Conservation (phyloP, 352 stramenopile species). For the Phytopythium chamaehyphon region DNA sequence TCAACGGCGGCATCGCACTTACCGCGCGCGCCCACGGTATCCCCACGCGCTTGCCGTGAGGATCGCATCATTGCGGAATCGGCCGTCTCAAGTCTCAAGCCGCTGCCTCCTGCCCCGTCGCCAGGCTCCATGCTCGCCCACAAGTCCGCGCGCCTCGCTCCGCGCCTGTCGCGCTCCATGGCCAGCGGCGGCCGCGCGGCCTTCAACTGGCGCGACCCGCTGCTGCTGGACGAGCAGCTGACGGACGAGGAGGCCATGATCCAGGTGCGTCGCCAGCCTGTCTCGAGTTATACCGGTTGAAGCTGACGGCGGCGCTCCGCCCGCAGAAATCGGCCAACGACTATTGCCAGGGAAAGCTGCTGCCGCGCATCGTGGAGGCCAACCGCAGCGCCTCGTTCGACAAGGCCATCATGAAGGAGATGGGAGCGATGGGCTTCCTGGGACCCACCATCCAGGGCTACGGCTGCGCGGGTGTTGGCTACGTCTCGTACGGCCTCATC, state of each 20-base stretch:
- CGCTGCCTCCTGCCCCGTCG: conserved; percentile 2
- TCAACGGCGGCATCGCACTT: neutral
- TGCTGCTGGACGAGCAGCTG: conserved; percentile 71
- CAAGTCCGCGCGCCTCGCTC: conserved; percentile 19
- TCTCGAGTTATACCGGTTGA: neutral
- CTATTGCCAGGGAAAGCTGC: conserved; percentile 94
- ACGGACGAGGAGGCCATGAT: conserved; percentile 92
- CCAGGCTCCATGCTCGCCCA: conserved; percentile 15
- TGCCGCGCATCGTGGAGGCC: conserved; percentile 91
- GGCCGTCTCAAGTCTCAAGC: conserved; percentile 17
- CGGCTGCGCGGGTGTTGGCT: conserved; percentile 92
- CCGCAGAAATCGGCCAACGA: conserved; percentile 85
- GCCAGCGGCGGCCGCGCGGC: conserved; percentile 40
- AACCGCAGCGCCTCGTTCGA: conserved; percentile 96
- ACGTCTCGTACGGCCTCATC: conserved; percentile 97
- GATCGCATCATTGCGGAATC: neutral
- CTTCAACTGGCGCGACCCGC: conserved; percentile 83
- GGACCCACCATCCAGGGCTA: conserved; percentile 94
- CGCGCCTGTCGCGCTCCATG: conserved; percentile 23
- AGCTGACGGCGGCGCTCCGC: neutral
- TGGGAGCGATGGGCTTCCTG: conserved; percentile 93
- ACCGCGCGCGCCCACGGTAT: neutral
- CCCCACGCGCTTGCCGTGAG: neutral
- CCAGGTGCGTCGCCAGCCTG: conserved; percentile 36
- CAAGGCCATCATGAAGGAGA: conserved; percentile 92